These are phyloP conservation scores for Nissolia schottii DNA, from an alignment of 306 rosid genomes.

Conservation along the genomic window DNA sequence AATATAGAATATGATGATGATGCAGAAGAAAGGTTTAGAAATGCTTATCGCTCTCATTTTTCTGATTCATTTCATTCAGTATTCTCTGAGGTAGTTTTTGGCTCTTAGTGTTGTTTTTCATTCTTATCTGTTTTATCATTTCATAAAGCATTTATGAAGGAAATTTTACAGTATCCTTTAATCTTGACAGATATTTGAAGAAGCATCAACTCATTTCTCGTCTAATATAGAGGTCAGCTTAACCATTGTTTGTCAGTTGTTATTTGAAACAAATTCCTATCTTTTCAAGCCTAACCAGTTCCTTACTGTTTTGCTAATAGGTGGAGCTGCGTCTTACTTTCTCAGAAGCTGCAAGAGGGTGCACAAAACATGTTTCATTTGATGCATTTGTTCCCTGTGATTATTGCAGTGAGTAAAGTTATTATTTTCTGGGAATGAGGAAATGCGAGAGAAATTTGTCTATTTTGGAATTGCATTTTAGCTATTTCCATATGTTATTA, in stretches of 20 bases:
- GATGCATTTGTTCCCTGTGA: constrained; percentile 76
- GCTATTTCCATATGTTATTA: neutral
- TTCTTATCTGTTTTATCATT: constrained; percentile 59
- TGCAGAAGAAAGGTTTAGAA: constrained; percentile 44
- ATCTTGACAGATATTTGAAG: constrained; percentile 80
- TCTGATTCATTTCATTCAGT: constrained; percentile 81
- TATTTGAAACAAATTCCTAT: constrained; percentile 14
- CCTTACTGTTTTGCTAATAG: constrained; percentile 39
- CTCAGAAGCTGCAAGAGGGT: constrained; percentile 80
- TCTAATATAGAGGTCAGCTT: constrained; percentile 72
- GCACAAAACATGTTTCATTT: constrained; percentile 69
- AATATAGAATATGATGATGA: constrained; percentile 42
- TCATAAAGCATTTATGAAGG: constrained; percentile 47
- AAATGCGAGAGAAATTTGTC: constrained; percentile 6
- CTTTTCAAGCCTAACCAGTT: constrained; percentile 23
- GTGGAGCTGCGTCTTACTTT: constrained; percentile 70
- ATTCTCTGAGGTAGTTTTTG: constrained; percentile 76
- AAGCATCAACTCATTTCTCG: constrained; percentile 45
- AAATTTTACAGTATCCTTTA: constrained; percentile 22
- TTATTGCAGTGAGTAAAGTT: constrained; percentile 67
- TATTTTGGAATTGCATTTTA: neutral
- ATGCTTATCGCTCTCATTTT: constrained; percentile 65
- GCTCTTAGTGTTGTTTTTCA: neutral
- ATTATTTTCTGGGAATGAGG: constrained; percentile 8
- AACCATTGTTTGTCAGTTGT: neutral